Evolutionary conservation across 176 grass and related monocot genomes (phyloP).

Genomic region (Cenchrus fungigraminus): DNA sequence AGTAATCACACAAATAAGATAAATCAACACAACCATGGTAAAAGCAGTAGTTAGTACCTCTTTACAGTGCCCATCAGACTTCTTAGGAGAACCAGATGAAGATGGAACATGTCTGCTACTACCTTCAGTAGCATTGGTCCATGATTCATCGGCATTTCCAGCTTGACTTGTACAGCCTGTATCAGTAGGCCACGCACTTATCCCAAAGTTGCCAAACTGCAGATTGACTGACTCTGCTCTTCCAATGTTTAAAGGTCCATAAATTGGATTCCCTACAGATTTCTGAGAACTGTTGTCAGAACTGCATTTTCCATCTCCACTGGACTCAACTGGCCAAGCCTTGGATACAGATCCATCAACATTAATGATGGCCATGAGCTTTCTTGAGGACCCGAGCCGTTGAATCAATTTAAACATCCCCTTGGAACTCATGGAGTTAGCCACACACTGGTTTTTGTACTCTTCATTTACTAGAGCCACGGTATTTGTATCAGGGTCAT

Average conservation of each 20-base stretch:
- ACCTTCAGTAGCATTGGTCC: slow-evolving; percentile 59
- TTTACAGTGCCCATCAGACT: slow-evolving; percentile 67
- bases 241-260: slow-evolving; percentile 77
- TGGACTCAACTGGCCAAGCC: slow-evolving; percentile 76
- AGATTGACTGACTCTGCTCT: slow-evolving; percentile 81
- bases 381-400: slow-evolving; percentile 75
- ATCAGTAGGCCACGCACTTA: slow-evolving; percentile 92
- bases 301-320: slow-evolving; percentile 43
- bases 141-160: slow-evolving; percentile 55
- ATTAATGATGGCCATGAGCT: slow-evolving; percentile 89
- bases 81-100: slow-evolving; percentile 70
- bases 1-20: slow-evolving; percentile 7
- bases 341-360: slow-evolving; percentile 88
- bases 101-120: slow-evolving; percentile 62
- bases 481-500: slow-evolving; percentile 71
- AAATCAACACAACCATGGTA: neutral
- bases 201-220: slow-evolving; percentile 87
- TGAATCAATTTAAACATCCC: slow-evolving; percentile 96
- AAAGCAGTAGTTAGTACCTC: slow-evolving; percentile 51
- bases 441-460: slow-evolving; percentile 73
- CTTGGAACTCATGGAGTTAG: slow-evolving; percentile 85
- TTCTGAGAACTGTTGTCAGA: slow-evolving; percentile 50
- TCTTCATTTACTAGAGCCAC: slow-evolving; percentile 73
- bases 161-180: slow-evolving; percentile 80
- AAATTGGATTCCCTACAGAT: slow-evolving; percentile 70